Percentiles rank a stretch among this genome's conserved stretches.
phyloP scores from a whole-genome alignment of 192 early-diverging fungal genomes.

The Cetraspora pellucida region DNA sequence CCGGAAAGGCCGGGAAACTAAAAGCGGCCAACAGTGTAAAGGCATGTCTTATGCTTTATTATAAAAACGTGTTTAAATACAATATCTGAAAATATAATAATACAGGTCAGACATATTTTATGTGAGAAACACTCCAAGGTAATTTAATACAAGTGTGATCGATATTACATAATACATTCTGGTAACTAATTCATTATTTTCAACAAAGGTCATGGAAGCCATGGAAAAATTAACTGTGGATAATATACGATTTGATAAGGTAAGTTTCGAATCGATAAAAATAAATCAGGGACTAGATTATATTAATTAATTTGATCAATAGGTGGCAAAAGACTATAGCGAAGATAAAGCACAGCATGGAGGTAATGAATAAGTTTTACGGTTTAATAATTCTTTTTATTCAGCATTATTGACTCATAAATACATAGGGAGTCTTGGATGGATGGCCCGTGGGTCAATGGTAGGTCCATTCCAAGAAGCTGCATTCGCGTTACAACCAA shows the following conservation, averaged over 20 bases:
- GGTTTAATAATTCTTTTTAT: not conserved
- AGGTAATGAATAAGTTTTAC: constrained; percentile 55
- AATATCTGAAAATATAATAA: not conserved
- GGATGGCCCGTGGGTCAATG: constrained; percentile 68
- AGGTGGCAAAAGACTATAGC: constrained; percentile 74
- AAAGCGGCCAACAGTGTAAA: constrained; percentile 30
- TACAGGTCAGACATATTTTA: constrained; percentile 77
- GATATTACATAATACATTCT: not conserved
- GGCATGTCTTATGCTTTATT: not conserved
- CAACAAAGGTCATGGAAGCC: constrained; percentile 39
- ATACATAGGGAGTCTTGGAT: constrained; percentile 61
- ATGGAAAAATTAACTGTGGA: constrained; percentile 38
- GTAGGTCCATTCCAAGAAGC: constrained; percentile 80
- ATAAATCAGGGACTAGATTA: not conserved
- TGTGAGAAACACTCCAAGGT: constrained; percentile 82
- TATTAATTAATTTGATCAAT: not conserved
- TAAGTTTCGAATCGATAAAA: constrained; percentile 18
- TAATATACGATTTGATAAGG: constrained; percentile 62
- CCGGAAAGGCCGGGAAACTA: constrained; percentile 13
- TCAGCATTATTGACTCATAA: not conserved
- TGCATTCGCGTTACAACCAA: constrained; percentile 73
- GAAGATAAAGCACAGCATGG: constrained; percentile 86
- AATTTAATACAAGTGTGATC: not conserved
- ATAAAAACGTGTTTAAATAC: not conserved
- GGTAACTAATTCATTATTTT: constrained; percentile 5